These are phyloP conservation scores for Aureobasidium leucospermi DNA, from an alignment of 2,329 filamentous ascomycete species.

Conservation along the genomic window DNA sequence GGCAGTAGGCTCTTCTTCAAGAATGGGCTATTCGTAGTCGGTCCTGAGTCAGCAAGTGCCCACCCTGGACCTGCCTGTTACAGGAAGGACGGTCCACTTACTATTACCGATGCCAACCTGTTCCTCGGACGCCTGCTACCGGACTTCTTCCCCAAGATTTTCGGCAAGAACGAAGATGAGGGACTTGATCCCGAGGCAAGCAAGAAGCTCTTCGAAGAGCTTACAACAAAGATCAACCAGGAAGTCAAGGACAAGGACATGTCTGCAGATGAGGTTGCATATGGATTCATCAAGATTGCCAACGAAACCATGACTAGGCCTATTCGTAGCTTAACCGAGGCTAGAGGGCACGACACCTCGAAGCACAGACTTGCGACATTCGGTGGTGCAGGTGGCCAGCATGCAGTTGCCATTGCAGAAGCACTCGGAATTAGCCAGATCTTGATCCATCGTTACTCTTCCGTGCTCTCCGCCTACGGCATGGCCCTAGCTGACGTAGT, in stretches of 20 bases:
- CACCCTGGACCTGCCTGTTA: conserved; percentile 90
- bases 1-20: conserved; percentile 79
- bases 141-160: conserved; percentile 92
- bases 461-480: conserved; percentile 81
- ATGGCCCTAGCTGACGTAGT: conserved; percentile 93
- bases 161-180: conserved; percentile 81
- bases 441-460: conserved; percentile 79
- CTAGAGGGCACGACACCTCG: conserved; percentile 83
- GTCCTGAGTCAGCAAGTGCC: conserved; percentile 80
- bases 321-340: conserved; percentile 84
- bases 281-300: conserved; percentile 81
- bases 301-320: conserved; percentile 89
- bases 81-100: conserved; percentile 78
- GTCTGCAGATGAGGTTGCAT: conserved; percentile 74
- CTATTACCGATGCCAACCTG: conserved; percentile 89
- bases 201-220: conserved; percentile 63
- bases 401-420: conserved; percentile 84
- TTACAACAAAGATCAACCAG: conserved; percentile 69
- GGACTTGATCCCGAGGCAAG: conserved; percentile 71
- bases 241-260: conserved; percentile 61
- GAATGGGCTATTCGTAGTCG: conserved; percentile 85
- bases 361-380: conserved; percentile 88
- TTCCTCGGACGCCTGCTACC: conserved; percentile 77
- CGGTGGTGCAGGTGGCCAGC: conserved; percentile 84
- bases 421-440: conserved; percentile 80